Base-by-base conservation (phyloP, 208 protist genomes). In the Naegleria fowleri region DNA sequence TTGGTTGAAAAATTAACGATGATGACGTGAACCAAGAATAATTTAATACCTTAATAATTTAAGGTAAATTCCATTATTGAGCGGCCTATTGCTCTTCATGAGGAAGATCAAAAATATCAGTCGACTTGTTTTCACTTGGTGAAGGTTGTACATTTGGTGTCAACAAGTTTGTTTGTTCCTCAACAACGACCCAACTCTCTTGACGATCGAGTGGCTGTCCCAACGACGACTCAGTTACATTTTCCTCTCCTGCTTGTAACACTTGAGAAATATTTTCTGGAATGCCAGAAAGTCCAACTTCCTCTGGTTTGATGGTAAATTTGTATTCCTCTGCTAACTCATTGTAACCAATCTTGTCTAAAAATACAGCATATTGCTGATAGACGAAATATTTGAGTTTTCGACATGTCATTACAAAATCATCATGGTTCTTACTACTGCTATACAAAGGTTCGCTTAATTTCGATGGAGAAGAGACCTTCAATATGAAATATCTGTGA, bases 371-470 rank as follows among this genome's bases (percentile, higher is more conserved):
- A 19, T 88, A 88, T 39, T 88, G 85, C 36, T 88, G 85, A 36
- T 88, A 88, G 36, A 88, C 33, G 55, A 88, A 88, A 38, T 88
- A 88, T 39, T 40, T 58, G 11, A 88, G 43, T 13, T 88, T 88
- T 39, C 43, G 55, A 33, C 41, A 58, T n/a, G 85, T 58, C 25
- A 33, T 58, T 39, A 58, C 85, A 58, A 40, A 58, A 39, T 88
- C 85, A n/a, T 88, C 25, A 36, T 79, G 67, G 36, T 33, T 79
- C 67, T 79, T 79, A 36, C 29, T 79, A 48, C 41, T 39, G 19
- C n/a, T 39, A 29, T 88, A 88, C 22, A 33, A 58, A 38, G 85
- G 85, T 39, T 33, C 33, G 19, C 41, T 58, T 48, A 88, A 29
- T 58, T 88, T 33, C 6, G 85, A 43, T 29, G 85, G 85, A 9